Evolutionary conservation across 1,139 yeast species (phyloP).

Genomic region (Sugiyamaella pinicola): DNA sequence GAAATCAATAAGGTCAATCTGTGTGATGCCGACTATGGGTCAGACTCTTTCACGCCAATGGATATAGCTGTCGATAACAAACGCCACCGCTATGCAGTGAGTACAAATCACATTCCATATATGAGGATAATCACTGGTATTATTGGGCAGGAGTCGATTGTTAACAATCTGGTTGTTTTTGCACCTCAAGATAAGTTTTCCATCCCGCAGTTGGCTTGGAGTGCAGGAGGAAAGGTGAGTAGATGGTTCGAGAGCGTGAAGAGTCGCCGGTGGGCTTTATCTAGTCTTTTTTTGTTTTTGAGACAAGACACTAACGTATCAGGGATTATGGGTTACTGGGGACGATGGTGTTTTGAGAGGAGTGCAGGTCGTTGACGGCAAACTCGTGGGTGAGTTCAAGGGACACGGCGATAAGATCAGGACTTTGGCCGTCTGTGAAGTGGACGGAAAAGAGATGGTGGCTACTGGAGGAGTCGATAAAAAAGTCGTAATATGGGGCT

Average conservation of each 20-base stretch:
- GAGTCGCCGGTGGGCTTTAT: too few species aligned
- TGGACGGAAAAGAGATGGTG: conserved; percentile 43
- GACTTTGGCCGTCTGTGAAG: conserved; percentile 44
- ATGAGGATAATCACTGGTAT: conserved; percentile 57
- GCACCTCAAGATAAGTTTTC: conserved; percentile 76
- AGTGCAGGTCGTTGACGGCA: conserved; percentile 24
- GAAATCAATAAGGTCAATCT: conserved; percentile 49
- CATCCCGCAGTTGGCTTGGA: conserved; percentile 44
- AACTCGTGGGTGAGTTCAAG: conserved; percentile 20
- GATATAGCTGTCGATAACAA: conserved; percentile 44
- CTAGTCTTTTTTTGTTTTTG: neutral
- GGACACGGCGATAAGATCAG: conserved; percentile 45
- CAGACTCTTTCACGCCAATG: conserved; percentile 66
- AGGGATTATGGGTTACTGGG: conserved; percentile 68
- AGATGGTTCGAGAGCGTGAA: neutral
- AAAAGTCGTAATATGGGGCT: conserved; percentile 34
- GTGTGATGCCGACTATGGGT: conserved; percentile 75
- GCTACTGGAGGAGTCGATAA: conserved; percentile 54
- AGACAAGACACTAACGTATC: conserved; percentile 23
- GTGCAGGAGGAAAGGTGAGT: conserved; percentile 22
- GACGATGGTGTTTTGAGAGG: conserved; percentile 69
- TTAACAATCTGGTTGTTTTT: conserved; percentile 59
- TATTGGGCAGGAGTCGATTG: conserved; percentile 46
- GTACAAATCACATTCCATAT: conserved; percentile 75
- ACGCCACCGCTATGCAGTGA: conserved; percentile 50